Base-by-base conservation (phyloP, 2,329 filamentous ascomycete genomes). In the Davidsoniella neocaledoniae region DNA sequence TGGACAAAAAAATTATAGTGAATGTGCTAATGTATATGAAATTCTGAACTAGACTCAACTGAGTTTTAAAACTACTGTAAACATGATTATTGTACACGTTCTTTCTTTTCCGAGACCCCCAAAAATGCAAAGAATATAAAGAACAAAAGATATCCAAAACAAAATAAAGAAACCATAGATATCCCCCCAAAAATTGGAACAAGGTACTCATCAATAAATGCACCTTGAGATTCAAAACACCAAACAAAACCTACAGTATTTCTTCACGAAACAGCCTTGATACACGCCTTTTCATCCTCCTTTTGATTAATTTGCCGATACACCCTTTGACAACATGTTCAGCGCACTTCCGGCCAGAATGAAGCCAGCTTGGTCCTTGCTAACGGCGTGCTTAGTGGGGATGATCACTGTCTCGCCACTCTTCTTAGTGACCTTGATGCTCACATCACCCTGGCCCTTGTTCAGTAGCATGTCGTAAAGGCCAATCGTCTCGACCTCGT, bases 261-360 rank as follows among this genome's bases (percentile, higher is more conserved):
- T 7, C 6, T 16, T 23, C 12, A 29, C 19, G 3, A 21, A 33
- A 23, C 46, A 39, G 7, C 33, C 9, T 16, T 23, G 21, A 23
- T 23, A 23, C 21, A 23, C 21, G 21, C 21, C 21, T 23, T 23
- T 23, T 23, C 6, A 33, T 33, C 29, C 12, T 10, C 8, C 3
- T 5, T 10, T 12, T 33, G 8, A 33, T 33, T 12, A 33, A 10
- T 33, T 33, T 12, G 6, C 16, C 16, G 33, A 29, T 17, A 50
- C 54, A 57, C 60, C 56, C 72, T 81, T 81, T 43, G 87, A 83
- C 58, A 98, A 66, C 64, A 96, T 62, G 66, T 98, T 98, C 67
- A 98, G 65, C 40, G 91, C 91, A 64, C 86, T 94, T 2, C 91
- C 91, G 0, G 91, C 91, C 46, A 98, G 70, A 56, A 98, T 86